These are phyloP conservation scores for Penicillium odoratum DNA, from an alignment of 495 filamentous ascomycete genomes.

Conservation along the genomic window DNA sequence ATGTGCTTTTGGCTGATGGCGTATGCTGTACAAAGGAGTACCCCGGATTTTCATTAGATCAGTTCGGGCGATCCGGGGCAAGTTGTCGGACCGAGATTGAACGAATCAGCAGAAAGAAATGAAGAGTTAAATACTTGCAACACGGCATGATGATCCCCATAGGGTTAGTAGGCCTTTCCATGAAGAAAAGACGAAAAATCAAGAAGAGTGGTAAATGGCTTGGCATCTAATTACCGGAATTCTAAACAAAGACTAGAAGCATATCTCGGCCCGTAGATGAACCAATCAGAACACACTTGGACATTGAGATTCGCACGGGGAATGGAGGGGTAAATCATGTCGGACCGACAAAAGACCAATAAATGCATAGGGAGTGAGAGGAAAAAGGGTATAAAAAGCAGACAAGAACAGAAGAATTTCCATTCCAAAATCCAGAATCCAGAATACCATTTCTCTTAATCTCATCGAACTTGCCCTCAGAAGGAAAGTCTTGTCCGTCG, in stretches of 20 bases:
- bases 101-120: background rate
- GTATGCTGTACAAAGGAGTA: background rate
- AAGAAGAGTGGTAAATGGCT: background rate
- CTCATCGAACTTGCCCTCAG: background rate
- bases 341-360: constrained; percentile 18
- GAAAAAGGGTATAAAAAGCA: constrained; percentile 5
- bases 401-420: background rate
- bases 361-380: constrained; percentile 1
- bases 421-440: background rate
- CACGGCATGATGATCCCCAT: background rate
- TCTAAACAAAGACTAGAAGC: background rate
- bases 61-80: background rate
- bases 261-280: constrained; percentile 2
- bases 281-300: constrained; percentile 4
- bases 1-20: background rate
- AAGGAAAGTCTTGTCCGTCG: background rate
- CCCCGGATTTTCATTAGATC: constrained; percentile 1
- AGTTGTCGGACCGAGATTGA: constrained; percentile 10
- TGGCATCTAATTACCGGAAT: background rate
- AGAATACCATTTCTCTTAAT: background rate
- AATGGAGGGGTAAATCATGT: constrained; percentile 15
- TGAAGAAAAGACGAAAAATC: background rate
- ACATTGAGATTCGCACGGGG: background rate
- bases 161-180: background rate
- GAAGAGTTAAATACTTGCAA: no score